Conservation (phyloP, 2,329 filamentous ascomycete species). For the Fusarium sacchari region DNA sequence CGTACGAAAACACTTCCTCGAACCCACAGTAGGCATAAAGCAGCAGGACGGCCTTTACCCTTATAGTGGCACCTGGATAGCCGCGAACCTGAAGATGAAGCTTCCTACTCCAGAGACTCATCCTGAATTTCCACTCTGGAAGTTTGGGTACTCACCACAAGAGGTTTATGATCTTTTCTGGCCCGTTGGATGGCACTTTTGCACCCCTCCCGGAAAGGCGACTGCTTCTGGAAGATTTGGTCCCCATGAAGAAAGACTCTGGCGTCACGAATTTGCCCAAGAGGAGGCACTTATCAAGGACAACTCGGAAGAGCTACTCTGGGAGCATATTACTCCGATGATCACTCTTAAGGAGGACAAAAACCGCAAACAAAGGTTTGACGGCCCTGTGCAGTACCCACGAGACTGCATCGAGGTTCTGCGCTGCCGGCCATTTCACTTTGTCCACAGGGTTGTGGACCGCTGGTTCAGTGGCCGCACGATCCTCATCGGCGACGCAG, state of each 20-base stretch:
- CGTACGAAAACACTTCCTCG: not conserved
- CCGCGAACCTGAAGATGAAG: not conserved
- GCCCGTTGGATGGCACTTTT: not conserved
- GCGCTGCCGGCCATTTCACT: not conserved
- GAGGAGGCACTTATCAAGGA: not conserved
- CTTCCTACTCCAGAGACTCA: not conserved
- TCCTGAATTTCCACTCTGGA: not conserved
- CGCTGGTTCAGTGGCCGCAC: not conserved
- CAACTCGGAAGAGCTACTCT: not conserved
- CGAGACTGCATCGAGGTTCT: not conserved
- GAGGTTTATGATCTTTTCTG: not conserved
- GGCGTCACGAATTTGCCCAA: not conserved
- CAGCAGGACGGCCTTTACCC: not conserved
- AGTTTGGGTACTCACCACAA: not conserved
- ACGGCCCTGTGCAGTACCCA: not conserved
- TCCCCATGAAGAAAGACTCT: not conserved
- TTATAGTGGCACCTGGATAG: not conserved
- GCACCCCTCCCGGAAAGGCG: not conserved
- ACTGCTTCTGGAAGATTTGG: not conserved
- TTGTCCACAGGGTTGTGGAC: not conserved
- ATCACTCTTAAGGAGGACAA: not conserved
- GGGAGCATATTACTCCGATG: not conserved
- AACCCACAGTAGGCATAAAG: not conserved
- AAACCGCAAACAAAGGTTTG: fast-evolving
- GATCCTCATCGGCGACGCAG: not conserved